These are phyloP conservation scores for Suillus subalutaceus DNA, from an alignment of 768 basidiomycete species.

Conservation along the genomic window DNA sequence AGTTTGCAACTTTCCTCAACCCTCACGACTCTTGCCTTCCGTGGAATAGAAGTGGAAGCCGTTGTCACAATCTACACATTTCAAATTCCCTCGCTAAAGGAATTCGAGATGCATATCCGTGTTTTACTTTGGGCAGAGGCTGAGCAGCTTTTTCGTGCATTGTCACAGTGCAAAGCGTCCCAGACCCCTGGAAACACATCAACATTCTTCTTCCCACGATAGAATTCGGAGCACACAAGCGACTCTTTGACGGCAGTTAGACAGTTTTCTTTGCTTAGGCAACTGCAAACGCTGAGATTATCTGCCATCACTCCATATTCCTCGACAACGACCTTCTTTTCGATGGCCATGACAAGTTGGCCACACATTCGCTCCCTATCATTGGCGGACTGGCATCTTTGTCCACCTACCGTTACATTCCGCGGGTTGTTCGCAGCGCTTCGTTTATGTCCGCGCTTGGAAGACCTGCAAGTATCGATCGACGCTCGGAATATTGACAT, in stretches of 20 bases:
- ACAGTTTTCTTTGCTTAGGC: not conserved
- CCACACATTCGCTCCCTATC: not conserved
- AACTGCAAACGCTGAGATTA: not conserved
- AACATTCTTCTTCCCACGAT: not conserved
- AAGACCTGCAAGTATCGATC: not conserved
- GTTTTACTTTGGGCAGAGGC: not conserved
- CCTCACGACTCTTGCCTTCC: not conserved
- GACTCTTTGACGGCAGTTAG: not conserved
- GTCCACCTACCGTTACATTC: not conserved
- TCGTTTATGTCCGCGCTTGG: not conserved
- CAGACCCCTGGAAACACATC: constrained; percentile 1
- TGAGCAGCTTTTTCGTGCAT: not conserved
- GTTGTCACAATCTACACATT: not conserved
- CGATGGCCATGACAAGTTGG: constrained; percentile 2
- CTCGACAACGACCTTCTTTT: not conserved
- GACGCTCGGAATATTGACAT: not conserved
- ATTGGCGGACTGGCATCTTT: not conserved
- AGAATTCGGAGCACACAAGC: not conserved
- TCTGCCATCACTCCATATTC: not conserved
- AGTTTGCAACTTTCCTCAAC: not conserved
- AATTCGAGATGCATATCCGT: not conserved
- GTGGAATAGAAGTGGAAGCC: not conserved
- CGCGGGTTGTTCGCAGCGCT: not conserved
- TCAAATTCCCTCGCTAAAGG: constrained; percentile 1
- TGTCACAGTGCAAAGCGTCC: constrained; percentile 5